phyloP scores from a whole-genome alignment of 129 eudicot species.

The Flaveria ramosissima region DNA sequence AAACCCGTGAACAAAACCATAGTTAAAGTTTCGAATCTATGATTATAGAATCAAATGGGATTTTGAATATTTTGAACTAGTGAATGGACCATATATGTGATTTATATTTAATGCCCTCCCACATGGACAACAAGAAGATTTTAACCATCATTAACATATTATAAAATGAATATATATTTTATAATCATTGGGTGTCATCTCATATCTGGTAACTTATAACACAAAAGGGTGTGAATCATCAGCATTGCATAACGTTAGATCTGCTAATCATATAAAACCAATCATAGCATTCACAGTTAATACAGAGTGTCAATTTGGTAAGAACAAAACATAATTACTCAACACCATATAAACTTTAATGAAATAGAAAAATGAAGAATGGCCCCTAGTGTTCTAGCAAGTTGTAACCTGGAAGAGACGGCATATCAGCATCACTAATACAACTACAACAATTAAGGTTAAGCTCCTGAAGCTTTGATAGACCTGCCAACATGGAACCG shows the following conservation, averaged over 20 bases:
- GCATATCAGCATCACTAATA: slow-evolving; percentile 83
- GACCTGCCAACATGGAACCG: no score
- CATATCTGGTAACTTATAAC: neutral
- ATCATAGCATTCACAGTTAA: neutral
- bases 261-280: neutral
- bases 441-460: slow-evolving; percentile 92
- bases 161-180: no score
- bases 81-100: no score
- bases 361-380: neutral
- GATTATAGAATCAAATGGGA: no score
- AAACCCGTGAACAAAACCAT: no score
- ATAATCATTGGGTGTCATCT: no score
- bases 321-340: neutral
- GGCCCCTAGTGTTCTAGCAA: neutral
- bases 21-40: no score
- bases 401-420: slow-evolving; percentile 62
- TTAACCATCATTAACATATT: no score
- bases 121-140: no score
- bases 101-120: no score
- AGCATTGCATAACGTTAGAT: neutral
- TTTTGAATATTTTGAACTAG: no score
- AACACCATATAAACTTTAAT: neutral
- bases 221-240: slow-evolving; percentile 4
- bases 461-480: no score
- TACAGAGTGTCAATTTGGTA: neutral